Percentiles rank a stretch among this genome's conserved stretches.
These are phyloP conservation scores for Eutypa lata DNA, from an alignment of 2,329 filamentous ascomycete species.

Conservation along the genomic window DNA sequence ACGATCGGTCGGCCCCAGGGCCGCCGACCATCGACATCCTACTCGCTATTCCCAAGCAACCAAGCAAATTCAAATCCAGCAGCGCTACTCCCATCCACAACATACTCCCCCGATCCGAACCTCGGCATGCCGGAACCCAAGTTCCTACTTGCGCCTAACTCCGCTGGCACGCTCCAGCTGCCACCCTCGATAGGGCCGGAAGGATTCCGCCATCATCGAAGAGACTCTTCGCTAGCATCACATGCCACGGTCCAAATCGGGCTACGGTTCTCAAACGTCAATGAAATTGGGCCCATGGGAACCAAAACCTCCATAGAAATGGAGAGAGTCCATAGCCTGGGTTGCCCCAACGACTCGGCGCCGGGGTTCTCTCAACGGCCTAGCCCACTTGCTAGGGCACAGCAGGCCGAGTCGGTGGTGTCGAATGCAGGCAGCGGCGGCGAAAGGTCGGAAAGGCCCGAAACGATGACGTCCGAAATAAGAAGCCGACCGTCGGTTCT, in stretches of 20 bases:
- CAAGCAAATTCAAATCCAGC: constrained; percentile 30
- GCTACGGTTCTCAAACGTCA: constrained; percentile 60
- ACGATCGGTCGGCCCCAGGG: constrained; percentile 22
- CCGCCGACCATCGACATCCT: constrained; percentile 34
- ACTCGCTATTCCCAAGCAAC: constrained; percentile 37
- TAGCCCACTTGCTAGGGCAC: constrained; percentile 27
- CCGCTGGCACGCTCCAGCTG: constrained; percentile 34
- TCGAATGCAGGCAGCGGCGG: constrained; percentile 23
- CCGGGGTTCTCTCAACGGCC: constrained; percentile 18
- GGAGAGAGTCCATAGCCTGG: constrained; percentile 37
- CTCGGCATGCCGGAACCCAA: constrained; percentile 5
- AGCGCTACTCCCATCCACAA: constrained; percentile 44
- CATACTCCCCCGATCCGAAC: constrained; percentile 35
- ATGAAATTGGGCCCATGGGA: constrained; percentile 42
- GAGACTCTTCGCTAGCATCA: constrained; percentile 61
- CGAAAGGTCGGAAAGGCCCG: constrained; percentile 2
- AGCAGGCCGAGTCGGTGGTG: constrained; percentile 14
- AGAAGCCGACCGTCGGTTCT: constrained; percentile 37
- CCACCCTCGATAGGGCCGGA: constrained; percentile 41
- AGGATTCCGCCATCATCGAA: constrained; percentile 41
- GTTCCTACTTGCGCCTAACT: constrained; percentile 9
- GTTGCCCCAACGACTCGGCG: constrained; percentile 26
- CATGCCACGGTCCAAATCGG: constrained; percentile 71
- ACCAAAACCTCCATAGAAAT: constrained; percentile 28
- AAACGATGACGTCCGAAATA: background rate